phyloP scores from a whole-genome alignment of 495 filamentous ascomycete species.

The Neurospora sp. region DNA sequence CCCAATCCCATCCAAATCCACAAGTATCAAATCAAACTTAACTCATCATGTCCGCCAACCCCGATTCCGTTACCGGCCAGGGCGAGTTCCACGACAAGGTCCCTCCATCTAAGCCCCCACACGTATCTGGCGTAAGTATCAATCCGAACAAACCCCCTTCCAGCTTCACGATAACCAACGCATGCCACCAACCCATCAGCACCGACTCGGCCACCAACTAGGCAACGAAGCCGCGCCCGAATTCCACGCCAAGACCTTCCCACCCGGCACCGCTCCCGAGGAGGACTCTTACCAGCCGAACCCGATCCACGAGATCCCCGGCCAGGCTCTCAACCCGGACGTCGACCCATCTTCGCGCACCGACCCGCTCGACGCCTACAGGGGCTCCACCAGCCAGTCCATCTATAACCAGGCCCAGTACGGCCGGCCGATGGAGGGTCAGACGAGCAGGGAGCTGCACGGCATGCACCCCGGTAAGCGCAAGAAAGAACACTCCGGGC shows the following conservation, averaged over 20 bases:
- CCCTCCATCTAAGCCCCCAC: slow-evolving; percentile 40
- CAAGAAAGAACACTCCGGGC: slow-evolving; percentile 43
- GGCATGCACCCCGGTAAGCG: slow-evolving; percentile 33
- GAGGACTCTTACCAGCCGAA: slow-evolving; percentile 43
- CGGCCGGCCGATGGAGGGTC: slow-evolving; percentile 52
- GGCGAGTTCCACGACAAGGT: slow-evolving; percentile 47
- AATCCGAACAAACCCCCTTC: background rate
- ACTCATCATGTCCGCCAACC: slow-evolving; percentile 44
- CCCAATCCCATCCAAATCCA: background rate
- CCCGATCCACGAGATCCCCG: slow-evolving; percentile 22
- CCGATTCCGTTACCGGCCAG: slow-evolving; percentile 42
- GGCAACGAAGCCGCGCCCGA: slow-evolving; percentile 52
- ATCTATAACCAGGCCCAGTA: slow-evolving; percentile 49
- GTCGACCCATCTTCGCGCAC: slow-evolving; percentile 16
- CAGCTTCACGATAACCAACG: background rate
- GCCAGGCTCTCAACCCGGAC: slow-evolving; percentile 34
- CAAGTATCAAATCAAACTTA: background rate
- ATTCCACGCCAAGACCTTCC: slow-evolving; percentile 50
- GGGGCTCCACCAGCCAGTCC: slow-evolving; percentile 52
- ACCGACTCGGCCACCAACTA: slow-evolving; percentile 52
- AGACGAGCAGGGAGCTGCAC: slow-evolving; percentile 48
- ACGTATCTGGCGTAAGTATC: slow-evolving; percentile 39
- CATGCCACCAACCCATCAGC: slow-evolving; percentile 32
- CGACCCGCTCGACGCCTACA: slow-evolving; percentile 43
- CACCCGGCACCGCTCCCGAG: slow-evolving; percentile 55